Evolutionary conservation across 2,329 filamentous ascomycete genomes (phyloP).

Genomic region (Sporothrix pseudoabietina): DNA sequence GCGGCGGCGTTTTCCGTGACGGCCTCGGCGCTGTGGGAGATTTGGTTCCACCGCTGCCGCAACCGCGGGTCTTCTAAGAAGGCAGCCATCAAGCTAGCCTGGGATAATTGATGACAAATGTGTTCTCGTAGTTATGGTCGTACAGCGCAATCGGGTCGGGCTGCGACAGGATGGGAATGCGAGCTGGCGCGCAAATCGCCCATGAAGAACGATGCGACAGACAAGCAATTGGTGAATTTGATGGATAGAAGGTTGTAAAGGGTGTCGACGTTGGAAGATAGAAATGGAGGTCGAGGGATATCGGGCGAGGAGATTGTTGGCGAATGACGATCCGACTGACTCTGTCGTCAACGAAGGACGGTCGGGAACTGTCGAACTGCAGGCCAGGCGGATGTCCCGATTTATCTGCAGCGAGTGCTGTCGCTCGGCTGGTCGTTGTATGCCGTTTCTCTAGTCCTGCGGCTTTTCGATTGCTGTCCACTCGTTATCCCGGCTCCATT

Average conservation of each 20-base stretch:
- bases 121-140: neutral
- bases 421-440: neutral
- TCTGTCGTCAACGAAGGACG: neutral
- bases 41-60: slow-evolving; percentile 90
- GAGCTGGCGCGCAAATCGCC: neutral
- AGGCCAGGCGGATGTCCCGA: neutral
- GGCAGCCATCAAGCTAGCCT: slow-evolving; percentile 47
- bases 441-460: neutral
- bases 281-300: neutral
- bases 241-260: neutral
- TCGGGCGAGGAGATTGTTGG: neutral
- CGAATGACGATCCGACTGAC: slow-evolving; percentile 11
- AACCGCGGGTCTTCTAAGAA: slow-evolving; percentile 81
- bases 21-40: slow-evolving; percentile 78
- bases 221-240: neutral
- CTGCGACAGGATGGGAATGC: slow-evolving; percentile 10
- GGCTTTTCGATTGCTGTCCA: neutral
- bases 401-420: neutral
- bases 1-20: slow-evolving; percentile 91
- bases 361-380: neutral
- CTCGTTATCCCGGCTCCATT: neutral
- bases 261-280: neutral
- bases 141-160: slow-evolving; percentile 5
- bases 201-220: slow-evolving; percentile 19
- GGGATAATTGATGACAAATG: neutral